Percentiles rank a stretch among this genome's conserved stretches.
These are phyloP conservation scores for Hebeloma cylindrosporum DNA, from an alignment of 768 basidiomycete species.

Conservation along the genomic window DNA sequence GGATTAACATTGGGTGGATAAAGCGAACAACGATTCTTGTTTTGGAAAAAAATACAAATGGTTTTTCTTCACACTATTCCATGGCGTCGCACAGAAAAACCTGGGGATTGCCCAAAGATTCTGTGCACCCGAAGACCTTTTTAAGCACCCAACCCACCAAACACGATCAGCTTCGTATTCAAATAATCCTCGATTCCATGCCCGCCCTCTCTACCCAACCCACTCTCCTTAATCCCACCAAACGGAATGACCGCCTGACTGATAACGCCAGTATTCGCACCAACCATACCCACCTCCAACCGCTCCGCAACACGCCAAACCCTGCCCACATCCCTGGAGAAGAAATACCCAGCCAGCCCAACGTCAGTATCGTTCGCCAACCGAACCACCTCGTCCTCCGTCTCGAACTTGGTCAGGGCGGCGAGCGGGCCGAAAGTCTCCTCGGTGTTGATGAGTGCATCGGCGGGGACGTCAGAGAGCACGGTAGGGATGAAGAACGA, in stretches of 20 bases:
- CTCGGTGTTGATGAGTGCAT: constrained; percentile 68
- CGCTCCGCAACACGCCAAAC: constrained; percentile 95
- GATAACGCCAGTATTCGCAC: constrained; percentile 77
- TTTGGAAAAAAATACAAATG: neutral
- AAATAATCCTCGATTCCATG: constrained; percentile 91
- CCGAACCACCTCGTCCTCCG: constrained; percentile 88
- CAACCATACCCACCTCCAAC: constrained; percentile 92
- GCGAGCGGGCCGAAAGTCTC: constrained; percentile 97
- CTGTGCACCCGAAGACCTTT: neutral
- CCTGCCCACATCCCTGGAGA: constrained; percentile 77
- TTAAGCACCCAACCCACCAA: constrained; percentile 60
- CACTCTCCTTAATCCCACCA: constrained; percentile 91
- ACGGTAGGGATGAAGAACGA: constrained; percentile 88
- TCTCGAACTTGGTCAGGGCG: constrained; percentile 84
- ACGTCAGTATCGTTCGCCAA: constrained; percentile 82
- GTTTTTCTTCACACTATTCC: neutral
- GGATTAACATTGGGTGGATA: too few species aligned
- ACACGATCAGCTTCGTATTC: constrained; percentile 77
- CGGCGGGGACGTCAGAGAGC: constrained; percentile 74
- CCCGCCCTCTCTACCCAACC: constrained; percentile 77
- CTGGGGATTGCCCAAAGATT: neutral
- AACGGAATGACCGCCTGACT: constrained; percentile 83
- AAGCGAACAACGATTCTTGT: too few species aligned
- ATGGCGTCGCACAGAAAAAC: neutral
- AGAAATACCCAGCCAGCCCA: constrained; percentile 96